phyloP scores from a whole-genome alignment of 75 land plant genomes.

The Sequoia sempervirens region DNA sequence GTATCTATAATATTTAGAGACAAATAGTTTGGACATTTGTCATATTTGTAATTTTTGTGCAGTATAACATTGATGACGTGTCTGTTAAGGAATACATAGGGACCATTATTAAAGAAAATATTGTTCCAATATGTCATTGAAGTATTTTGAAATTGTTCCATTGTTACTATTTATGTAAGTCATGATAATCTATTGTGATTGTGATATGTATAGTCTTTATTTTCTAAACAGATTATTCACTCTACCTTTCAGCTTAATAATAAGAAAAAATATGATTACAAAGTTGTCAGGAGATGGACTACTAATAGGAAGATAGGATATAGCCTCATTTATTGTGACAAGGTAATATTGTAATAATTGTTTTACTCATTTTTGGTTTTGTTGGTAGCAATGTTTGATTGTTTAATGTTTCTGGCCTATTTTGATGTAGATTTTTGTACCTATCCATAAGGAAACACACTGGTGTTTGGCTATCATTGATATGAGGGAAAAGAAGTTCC shows the following conservation, averaged over 20 bases:
- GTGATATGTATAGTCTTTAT: neutral
- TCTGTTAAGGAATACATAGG: neutral
- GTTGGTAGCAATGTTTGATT: neutral
- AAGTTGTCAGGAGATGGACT: constrained; percentile 96
- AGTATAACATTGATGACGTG: neutral
- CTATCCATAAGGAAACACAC: constrained; percentile 89
- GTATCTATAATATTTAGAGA: neutral
- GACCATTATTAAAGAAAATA: neutral
- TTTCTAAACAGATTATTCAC: neutral
- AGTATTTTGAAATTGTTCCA: no score
- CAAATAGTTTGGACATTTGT: neutral
- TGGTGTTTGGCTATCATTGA: constrained; percentile 98
- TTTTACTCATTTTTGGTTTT: neutral
- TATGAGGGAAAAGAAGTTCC: constrained; percentile 67
- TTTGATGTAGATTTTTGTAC: constrained; percentile 83
- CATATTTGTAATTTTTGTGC: neutral
- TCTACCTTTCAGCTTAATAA: constrained; percentile 30
- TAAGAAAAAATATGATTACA: constrained; percentile 63
- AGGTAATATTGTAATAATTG: constrained; percentile 43
- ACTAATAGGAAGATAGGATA: constrained; percentile 87
- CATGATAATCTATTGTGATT: neutral
- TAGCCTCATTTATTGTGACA: constrained; percentile 85
- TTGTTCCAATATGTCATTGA: neutral
- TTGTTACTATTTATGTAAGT: neutral
- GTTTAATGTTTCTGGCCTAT: neutral